Evolutionary conservation across 345 rosid species (phyloP), one percentile per base, ranked within the genome.

Genomic region (Lagerstroemia speciosa): DNA sequence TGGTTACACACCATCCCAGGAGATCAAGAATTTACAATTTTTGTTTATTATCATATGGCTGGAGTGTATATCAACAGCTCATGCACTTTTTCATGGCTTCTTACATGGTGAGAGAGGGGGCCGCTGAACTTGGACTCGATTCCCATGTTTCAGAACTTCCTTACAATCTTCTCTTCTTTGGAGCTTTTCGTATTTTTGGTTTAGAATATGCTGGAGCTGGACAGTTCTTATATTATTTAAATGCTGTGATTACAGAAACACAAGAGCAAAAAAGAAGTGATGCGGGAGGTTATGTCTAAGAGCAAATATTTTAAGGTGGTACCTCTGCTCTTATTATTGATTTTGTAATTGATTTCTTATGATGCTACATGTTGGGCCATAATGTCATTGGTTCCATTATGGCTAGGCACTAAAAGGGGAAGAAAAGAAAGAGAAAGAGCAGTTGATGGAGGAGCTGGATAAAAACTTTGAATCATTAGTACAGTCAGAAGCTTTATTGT

Each of bases 381-480:
- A 0, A 41, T 41, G 14, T 2, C 10, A 41, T 41, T 14, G 2
- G 9, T 41, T 2, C 14, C 14, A 41, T 40, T 29, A 52, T 65
- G 73, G 67, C 64, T 82, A 91, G 99, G 97, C 91, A 70, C 88
- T 89, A 85, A 91, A 83, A 73, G 96, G 97, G 52, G 85, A 84
- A 82, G 86, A 88, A 15, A 91, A 89, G 77, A 95, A 89, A 73
- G 93, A 89, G 78, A 91, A 85, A 65, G 93, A 77, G 72, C 85
- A 87, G 78, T 73, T 88, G 76, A 76, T 88, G 87, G 93, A 85
- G 66, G 96, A 87, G 32, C 70, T 94, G 74, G 97, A 94, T 82
- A 74, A 89, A 81, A 80, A 68, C 67, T 91, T 86, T 78, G 57
- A 77, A 64, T 83, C 97, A 66, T 74, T 91, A 46, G 87, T 84